A percentile compares a stretch with the other conserved stretches of the same genome.
phyloP scores from a whole-genome alignment of 441 rosid genomes.

The Gossypium trilobum region DNA sequence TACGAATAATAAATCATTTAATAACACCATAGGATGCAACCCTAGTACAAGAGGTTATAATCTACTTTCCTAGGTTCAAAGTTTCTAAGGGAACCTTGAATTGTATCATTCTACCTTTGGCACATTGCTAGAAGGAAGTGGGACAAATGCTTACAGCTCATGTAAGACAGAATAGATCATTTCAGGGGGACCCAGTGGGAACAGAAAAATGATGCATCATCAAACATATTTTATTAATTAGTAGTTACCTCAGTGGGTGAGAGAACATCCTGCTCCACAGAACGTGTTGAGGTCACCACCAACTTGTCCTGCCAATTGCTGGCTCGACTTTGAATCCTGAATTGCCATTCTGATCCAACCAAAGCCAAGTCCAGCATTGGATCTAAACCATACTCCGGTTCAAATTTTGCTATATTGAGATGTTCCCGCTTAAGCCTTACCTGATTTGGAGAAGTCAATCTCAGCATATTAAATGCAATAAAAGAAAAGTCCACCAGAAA shows the following conservation, averaged over 20 bases:
- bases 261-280: slow-evolving; percentile 91
- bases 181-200: background rate
- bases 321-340: slow-evolving; percentile 91
- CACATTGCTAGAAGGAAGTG: background rate
- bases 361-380: slow-evolving; percentile 88
- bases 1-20: background rate
- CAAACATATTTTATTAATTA: background rate
- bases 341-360: slow-evolving; percentile 98
- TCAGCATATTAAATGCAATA: slow-evolving; percentile 9
- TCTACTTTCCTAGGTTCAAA: background rate
- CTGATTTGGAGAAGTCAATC: slow-evolving; percentile 34
- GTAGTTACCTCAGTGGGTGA: slow-evolving; percentile 80
- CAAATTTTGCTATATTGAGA: slow-evolving; percentile 83
- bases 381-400: slow-evolving; percentile 84
- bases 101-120: background rate
- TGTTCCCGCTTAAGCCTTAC: slow-evolving; percentile 91
- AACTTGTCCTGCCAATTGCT: slow-evolving; percentile 97
- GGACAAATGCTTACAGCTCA: background rate
- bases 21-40: background rate
- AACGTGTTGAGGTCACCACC: slow-evolving; percentile 84
- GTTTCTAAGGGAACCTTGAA: background rate
- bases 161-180: background rate
- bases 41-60: slow-evolving; percentile 4
- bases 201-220: background rate
- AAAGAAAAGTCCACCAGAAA: slow-evolving; percentile 10